Evolutionary conservation across 345 rosid genomes (phyloP).

Genomic region (Euphorbia pulcherrima): DNA sequence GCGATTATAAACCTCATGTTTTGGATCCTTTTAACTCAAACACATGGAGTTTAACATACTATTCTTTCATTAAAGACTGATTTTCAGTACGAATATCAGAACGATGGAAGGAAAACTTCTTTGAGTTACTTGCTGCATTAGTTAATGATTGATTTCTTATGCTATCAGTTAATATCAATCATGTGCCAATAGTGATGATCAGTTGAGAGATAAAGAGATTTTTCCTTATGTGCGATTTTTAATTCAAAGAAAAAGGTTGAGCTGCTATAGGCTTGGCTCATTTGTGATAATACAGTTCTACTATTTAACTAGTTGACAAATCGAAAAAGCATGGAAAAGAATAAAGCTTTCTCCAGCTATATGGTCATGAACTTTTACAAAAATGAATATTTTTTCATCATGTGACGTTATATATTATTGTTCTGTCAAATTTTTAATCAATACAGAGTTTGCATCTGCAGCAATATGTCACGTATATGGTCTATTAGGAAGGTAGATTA

Average conservation of each 20-base stretch:
- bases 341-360: neutral
- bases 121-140: too few relatives aligned
- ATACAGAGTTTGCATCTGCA: neutral
- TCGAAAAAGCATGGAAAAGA: neutral
- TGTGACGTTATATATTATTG: neutral
- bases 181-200: neutral
- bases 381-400: neutral
- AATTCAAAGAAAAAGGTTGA: neutral
- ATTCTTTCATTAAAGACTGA: neutral
- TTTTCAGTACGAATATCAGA: too few relatives aligned
- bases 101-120: too few relatives aligned
- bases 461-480: too few relatives aligned
- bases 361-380: neutral
- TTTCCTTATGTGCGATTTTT: neutral
- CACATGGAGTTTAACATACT: neutral
- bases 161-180: neutral
- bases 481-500: too few relatives aligned
- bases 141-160: too few relatives aligned
- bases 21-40: neutral
- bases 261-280: neutral
- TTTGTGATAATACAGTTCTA: neutral
- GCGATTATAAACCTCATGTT: neutral
- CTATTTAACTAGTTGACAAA: neutral
- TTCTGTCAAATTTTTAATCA: neutral
- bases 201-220: neutral